Evolutionary conservation across 2,329 filamentous ascomycete species (phyloP).

Genomic region (Neospermospora avenae): DNA sequence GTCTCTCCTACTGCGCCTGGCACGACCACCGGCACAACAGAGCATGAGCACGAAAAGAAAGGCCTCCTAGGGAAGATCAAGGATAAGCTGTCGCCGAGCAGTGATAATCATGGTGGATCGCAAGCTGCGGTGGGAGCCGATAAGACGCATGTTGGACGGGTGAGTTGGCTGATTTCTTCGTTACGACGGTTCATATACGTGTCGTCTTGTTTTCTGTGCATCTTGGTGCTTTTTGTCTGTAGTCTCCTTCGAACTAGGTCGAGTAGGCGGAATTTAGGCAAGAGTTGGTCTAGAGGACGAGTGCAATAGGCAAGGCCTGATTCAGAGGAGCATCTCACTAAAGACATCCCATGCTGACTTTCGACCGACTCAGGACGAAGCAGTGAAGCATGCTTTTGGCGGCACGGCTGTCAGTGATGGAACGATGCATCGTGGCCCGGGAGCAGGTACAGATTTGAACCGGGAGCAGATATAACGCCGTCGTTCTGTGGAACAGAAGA

Average conservation of each 20-base stretch:
- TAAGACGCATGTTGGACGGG: constrained; percentile 1
- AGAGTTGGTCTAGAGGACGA: neutral
- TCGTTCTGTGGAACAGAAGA: neutral
- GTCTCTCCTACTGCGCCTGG: neutral
- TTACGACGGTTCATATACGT: too few relatives aligned
- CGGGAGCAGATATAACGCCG: neutral
- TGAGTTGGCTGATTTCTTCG: neutral
- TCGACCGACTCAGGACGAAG: neutral
- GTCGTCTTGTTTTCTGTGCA: too few relatives aligned
- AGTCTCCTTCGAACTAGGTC: neutral
- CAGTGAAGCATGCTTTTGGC: neutral
- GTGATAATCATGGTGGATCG: neutral
- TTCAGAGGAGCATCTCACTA: neutral
- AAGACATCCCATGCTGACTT: neutral
- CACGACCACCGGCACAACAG: neutral
- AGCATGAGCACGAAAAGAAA: neutral
- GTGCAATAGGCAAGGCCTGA: neutral
- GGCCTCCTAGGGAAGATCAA: constrained; percentile 9
- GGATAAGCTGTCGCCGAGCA: constrained; percentile 2
- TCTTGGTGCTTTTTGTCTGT: neutral
- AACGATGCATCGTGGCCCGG: neutral
- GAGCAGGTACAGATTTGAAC: neutral
- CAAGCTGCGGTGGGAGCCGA: neutral
- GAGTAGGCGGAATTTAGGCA: neutral
- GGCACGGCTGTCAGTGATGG: neutral